Base-by-base conservation (phyloP, 179 eudicot species). In the Monotropa hypopitys region DNA sequence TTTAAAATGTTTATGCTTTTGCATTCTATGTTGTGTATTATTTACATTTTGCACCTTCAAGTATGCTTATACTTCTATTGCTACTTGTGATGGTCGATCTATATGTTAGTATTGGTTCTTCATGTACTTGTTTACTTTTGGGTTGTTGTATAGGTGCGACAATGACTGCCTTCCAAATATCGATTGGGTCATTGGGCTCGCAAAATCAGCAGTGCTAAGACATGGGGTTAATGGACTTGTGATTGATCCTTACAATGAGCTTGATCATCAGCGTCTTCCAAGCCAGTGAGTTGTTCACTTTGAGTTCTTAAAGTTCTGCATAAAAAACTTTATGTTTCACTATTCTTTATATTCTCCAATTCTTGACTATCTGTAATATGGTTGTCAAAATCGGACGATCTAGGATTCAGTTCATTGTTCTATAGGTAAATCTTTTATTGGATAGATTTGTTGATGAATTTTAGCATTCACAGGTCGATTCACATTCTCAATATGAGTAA, bases 201-300 rank as follows among this genome's bases (percentile, higher is more conserved):
- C 99, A 70, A 91, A 84, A 84, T 84, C 97, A 70, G 98, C 98
- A 46, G 99, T 95, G 80, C 80, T 93, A 76, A 92, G 99, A 84
- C 89, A 95, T 84, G 99, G 99, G n/a, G 88, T 95, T 47, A 89
- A 85, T 74, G 99, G 99, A 50, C 98, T 95, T 50, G 98, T 95
- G 49, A 95, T 95, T 84, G 99, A 95, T 83, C 98, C 98, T 6
- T 95, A 95, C 86, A 95, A 95, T 67, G 98, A 95, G 83, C 98
- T 95, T 84, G 99, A 95, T 82, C 99, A 95, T 88, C 99, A 93
- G 81, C 97, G 99, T 32, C 85, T 80, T 56, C 7, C 43, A 51
- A 84, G 76, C 86, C 89, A 85, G 98, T 95, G 68, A 88, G 98
- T 76, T 16, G 50, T 67, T 80, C 57, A 18, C 26, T 50, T 49